Evolutionary conservation across 2,329 filamentous ascomycete genomes (phyloP), one percentile per base, ranked within the genome.

Genomic region (Pseudomassariella vexata): DNA sequence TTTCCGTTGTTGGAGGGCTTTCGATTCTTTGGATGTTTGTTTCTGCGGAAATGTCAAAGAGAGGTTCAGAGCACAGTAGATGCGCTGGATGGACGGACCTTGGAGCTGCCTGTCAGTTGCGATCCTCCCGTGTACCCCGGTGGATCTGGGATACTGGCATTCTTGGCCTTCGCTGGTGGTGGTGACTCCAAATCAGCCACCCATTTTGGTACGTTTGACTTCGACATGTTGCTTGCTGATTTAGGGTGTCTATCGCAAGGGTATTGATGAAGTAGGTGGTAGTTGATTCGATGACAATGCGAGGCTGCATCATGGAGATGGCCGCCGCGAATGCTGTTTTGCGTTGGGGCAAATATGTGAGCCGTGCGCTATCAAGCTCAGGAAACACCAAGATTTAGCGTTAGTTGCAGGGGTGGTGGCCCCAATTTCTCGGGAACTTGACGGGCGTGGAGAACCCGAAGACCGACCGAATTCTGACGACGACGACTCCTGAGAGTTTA

Each of bases 71-170:
- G 19, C 30, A 18, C 10, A n/a, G n/a, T 11, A 14, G 10, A 15
- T 16, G 8, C 16, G 32, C 34, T 19, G 5, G 24, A 33, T 25
- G 17, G 31, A 42, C 47, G 43, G 61, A 76, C 78, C 70, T 82
- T 81, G 53, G 73, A 73, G 47, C 66, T 60, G 30, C 63, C 53
- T 17, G 54, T 39, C 38, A 62, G 55, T 50, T 60, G 76, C 55
- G 58, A 62, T 19, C n/a, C n/a, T n/a, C n/a, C n/a, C n/a, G 78
- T 78, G 66, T 81, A 96, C 53, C 92, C 90, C 33, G 86, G 85
- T 30, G 92, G 92, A 57, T 98, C 89, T 37, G 82, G 71, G 45
- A 95, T 79, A 54, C 71, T 73, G 47, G 66, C 54, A 30, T 73
- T 70, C 61, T 86, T 87, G 31, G 79, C 60, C 56, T 77, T 84